phyloP scores from a whole-genome alignment of 257 asterid genomes.

The Solanum clarkiae region DNA sequence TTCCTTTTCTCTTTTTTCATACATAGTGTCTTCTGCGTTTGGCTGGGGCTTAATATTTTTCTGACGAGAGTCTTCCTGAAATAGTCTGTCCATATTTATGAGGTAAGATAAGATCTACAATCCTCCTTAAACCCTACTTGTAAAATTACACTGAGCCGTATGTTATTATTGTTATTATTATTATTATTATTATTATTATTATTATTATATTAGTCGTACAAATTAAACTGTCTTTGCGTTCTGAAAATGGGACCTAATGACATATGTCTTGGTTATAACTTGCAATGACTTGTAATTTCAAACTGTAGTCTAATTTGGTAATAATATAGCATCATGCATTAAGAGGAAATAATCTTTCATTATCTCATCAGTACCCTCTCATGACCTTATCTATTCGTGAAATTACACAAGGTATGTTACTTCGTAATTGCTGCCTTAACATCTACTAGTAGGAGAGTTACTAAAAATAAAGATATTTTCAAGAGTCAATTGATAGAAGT shows the following conservation, averaged over 20 bases:
- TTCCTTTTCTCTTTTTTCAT: too few species aligned
- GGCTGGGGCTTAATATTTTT: too few species aligned
- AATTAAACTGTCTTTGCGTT: background rate
- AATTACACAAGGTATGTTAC: fast-evolving
- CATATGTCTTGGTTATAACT: background rate
- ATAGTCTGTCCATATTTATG: too few species aligned
- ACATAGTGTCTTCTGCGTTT: too few species aligned
- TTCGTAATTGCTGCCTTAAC: background rate
- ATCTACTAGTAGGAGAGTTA: too few species aligned
- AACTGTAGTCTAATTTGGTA: background rate
- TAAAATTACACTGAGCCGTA: fast-evolving
- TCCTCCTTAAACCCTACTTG: too few species aligned
- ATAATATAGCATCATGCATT: background rate
- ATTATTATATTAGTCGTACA: background rate
- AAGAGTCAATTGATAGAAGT: background rate
- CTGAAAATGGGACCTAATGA: background rate
- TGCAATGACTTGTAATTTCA: background rate
- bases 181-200: background rate
- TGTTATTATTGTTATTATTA: background rate
- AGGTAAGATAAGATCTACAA: too few species aligned
- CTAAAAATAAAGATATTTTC: background rate
- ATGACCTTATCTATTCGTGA: background rate
- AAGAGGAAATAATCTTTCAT: background rate
- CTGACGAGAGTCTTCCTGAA: too few species aligned
- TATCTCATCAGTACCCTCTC: background rate